These are phyloP conservation scores for Eucalyptus erythrocorys DNA, from an alignment of 345 rosid species.

Conservation along the genomic window DNA sequence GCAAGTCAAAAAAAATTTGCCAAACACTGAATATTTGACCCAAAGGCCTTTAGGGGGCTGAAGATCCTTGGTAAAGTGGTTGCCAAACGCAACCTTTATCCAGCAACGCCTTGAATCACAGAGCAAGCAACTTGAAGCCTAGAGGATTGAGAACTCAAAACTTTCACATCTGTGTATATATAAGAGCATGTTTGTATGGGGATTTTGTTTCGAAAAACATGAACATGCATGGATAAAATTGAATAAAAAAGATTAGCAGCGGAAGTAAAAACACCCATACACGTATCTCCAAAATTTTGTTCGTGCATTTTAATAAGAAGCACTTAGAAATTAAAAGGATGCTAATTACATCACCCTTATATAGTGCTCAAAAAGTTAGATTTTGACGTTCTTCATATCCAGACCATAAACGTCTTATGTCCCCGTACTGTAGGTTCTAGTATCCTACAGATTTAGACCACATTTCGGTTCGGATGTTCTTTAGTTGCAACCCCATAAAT, in stretches of 20 bases:
- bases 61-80: rapidly evolving
- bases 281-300: too few species aligned
- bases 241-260: too few species aligned
- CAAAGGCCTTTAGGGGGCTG: too few species aligned
- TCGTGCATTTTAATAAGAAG: too few species aligned
- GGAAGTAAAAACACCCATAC: too few species aligned
- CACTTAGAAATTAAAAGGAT: neutral
- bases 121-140: neutral
- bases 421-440: neutral
- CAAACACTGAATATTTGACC: too few species aligned
- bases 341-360: neutral
- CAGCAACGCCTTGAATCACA: neutral
- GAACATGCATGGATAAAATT: neutral
- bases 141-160: neutral
- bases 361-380: neutral
- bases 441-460: too few species aligned
- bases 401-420: neutral
- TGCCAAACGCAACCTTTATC: neutral
- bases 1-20: too few species aligned
- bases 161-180: neutral
- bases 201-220: neutral
- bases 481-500: neutral
- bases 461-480: too few species aligned
- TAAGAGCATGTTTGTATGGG: neutral
- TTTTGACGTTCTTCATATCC: neutral